phyloP scores from a whole-genome alignment of 352 stramenopile species.

The Pythium dissimile region DNA sequence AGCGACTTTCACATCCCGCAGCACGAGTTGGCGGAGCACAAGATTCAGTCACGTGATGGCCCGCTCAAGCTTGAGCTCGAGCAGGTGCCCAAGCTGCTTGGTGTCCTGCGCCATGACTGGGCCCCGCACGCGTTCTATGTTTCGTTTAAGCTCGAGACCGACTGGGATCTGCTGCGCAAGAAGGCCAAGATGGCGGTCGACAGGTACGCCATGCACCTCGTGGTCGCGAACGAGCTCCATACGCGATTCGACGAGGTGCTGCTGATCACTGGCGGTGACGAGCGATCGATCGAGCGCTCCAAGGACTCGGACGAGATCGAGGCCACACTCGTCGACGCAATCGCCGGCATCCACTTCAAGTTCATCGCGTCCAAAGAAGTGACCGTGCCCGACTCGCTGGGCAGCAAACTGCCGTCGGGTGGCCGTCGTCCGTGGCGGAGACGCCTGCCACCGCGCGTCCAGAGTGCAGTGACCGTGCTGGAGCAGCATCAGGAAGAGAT shows the following conservation, averaged over 20 bases:
- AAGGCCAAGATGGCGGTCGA: constrained; percentile 92
- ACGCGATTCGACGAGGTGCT: constrained; percentile 91
- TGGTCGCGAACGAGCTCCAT: constrained; percentile 97
- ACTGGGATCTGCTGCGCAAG: constrained; percentile 89
- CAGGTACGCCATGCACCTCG: constrained; percentile 96
- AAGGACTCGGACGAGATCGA: constrained; percentile 70
- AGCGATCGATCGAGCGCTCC: constrained; percentile 47
- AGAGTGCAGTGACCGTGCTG: constrained; percentile 38
- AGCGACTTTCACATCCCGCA: constrained; percentile 98
- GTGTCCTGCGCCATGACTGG: constrained; percentile 89
- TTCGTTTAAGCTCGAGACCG: constrained; percentile 99
- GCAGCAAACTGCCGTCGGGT: constrained; percentile 28
- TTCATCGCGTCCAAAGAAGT: constrained; percentile 66
- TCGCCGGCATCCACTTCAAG: constrained; percentile 67
- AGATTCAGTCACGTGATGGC: constrained; percentile 93
- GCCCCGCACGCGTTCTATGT: constrained; percentile 94
- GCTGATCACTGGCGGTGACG: constrained; percentile 61
- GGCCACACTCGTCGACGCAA: constrained; percentile 46
- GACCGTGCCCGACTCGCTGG: constrained; percentile 51
- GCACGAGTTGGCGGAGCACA: constrained; percentile 90
- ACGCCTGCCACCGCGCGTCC: constrained; percentile 33
- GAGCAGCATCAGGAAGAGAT: constrained; percentile 77
- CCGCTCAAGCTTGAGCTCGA: constrained; percentile 83
- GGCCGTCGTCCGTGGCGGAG: constrained; percentile 36
- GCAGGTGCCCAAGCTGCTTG: constrained; percentile 96